phyloP scores from a whole-genome alignment of 495 filamentous ascomycete species.

The Aspergillus heteromorphus region DNA sequence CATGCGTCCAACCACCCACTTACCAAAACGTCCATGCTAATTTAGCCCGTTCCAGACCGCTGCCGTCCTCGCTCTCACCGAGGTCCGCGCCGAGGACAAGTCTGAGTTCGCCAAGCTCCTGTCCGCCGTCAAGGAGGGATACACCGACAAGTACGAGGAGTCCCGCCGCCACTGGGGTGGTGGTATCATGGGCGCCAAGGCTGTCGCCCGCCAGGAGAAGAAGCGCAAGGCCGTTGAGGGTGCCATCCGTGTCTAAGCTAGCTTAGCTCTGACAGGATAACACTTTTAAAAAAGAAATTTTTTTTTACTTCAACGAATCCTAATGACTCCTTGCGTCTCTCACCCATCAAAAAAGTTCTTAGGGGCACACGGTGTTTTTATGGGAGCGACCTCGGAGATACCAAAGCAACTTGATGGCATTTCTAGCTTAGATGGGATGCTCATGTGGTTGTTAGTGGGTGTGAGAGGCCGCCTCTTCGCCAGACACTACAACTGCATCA shows the following conservation, averaged over 20 bases:
- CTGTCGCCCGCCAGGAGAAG: conserved; percentile 87
- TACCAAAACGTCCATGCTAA: background rate
- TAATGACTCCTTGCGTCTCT: background rate
- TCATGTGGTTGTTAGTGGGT: too few relatives aligned
- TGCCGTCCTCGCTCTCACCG: conserved; percentile 91
- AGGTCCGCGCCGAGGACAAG: conserved; percentile 97
- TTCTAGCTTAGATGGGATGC: conserved; percentile 35
- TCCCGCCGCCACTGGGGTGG: conserved; percentile 94
- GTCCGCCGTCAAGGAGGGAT: conserved; percentile 95
- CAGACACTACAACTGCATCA: background rate
- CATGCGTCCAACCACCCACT: background rate
- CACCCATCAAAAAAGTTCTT: background rate
- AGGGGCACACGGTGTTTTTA: background rate
- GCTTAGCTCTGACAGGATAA: background rate
- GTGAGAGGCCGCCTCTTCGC: too few relatives aligned
- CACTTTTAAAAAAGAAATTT: background rate
- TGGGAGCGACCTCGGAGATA: too few relatives aligned
- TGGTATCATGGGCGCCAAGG: conserved; percentile 99
- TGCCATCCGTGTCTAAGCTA: conserved; percentile 89
- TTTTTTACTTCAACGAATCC: background rate
- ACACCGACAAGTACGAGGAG: conserved; percentile 93
- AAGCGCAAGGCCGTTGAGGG: conserved; percentile 88
- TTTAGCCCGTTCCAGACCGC: conserved; percentile 60
- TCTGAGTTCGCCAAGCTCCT: conserved; percentile 93
- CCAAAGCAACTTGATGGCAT: conserved; percentile 30